These are phyloP conservation scores for Penicilliopsis zonata DNA, from an alignment of 495 filamentous ascomycete species.

Conservation along the genomic window DNA sequence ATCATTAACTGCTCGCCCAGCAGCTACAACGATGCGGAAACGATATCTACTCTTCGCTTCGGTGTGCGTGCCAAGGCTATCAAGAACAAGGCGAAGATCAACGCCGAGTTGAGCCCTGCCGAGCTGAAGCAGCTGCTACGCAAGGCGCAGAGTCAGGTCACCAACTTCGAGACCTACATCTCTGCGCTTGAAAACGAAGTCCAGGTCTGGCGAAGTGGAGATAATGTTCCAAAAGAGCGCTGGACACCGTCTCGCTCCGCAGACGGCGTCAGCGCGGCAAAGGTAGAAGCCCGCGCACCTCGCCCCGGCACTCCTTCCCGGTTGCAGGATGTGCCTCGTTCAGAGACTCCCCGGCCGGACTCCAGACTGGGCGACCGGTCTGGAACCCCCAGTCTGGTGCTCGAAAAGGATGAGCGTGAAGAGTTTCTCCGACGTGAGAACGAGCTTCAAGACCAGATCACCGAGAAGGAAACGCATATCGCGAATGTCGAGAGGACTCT, in stretches of 20 bases:
- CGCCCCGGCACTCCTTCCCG: conserved; percentile 76
- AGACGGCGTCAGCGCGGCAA: conserved; percentile 45
- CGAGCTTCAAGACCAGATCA: conserved; percentile 89
- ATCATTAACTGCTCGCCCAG: conserved; percentile 98
- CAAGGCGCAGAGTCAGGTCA: conserved; percentile 83
- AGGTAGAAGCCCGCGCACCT: conserved; percentile 45
- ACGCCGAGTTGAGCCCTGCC: conserved; percentile 87
- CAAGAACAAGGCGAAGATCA: conserved; percentile 99
- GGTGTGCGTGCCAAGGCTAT: conserved; percentile 96
- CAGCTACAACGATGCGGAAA: conserved; percentile 96
- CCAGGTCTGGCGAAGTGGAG: conserved; percentile 73
- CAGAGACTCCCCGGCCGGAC: conserved; percentile 62
- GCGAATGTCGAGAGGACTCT: conserved; percentile 65
- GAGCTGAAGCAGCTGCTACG: conserved; percentile 86
- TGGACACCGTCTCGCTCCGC: conserved; percentile 52
- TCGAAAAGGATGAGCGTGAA: conserved; percentile 94
- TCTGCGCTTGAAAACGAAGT: conserved; percentile 77
- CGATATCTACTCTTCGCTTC: conserved; percentile 83
- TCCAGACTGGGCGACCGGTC: conserved; percentile 80
- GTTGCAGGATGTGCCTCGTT: conserved; percentile 38
- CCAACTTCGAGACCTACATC: conserved; percentile 78
- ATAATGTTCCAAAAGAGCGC: conserved; percentile 76
- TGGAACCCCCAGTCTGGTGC: conserved; percentile 69
- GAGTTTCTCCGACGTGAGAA: conserved; percentile 94
- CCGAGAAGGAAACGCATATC: conserved; percentile 80